These are phyloP conservation scores for Biscutella laevigata DNA, from an alignment of 441 rosid species.

Conservation along the genomic window DNA sequence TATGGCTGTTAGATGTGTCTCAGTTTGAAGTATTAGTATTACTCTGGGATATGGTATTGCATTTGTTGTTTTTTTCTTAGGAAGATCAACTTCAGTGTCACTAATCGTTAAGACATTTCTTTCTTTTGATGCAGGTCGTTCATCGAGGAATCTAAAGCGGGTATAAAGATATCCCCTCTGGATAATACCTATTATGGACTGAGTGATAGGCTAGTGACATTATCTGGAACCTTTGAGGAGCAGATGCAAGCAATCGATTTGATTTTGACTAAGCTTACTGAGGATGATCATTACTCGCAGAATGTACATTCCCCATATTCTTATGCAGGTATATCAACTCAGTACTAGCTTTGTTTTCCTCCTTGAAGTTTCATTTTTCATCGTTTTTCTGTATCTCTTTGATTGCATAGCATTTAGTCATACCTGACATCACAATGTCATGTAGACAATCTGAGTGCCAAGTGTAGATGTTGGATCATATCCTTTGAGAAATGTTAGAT, in stretches of 20 bases:
- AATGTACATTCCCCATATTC: conserved; percentile 76
- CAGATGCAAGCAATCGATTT: conserved; percentile 85
- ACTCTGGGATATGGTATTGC: conserved; percentile 2
- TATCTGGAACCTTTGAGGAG: conserved; percentile 80
- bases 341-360: conserved; percentile 11
- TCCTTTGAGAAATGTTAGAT: neutral
- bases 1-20: neutral
- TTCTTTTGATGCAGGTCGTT: conserved; percentile 55
- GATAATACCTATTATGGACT: conserved; percentile 80
- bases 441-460: neutral
- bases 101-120: neutral
- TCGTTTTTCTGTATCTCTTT: conserved; percentile 15
- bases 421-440: neutral
- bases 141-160: conserved; percentile 91
- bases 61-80: neutral
- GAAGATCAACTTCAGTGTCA: neutral
- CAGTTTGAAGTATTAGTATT: conserved; percentile 1
- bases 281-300: conserved; percentile 82
- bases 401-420: conserved; percentile 7
- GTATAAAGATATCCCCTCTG: conserved; percentile 87
- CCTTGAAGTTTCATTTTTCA: conserved; percentile 4
- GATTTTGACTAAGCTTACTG: conserved; percentile 73
- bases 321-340: conserved; percentile 62
- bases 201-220: conserved; percentile 90
- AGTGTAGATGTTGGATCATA: neutral